Percentiles rank a stretch among this genome's conserved stretches.
Evolutionary conservation across 2,329 filamentous ascomycete genomes (phyloP).

Genomic region (Chlorencoelia australis): DNA sequence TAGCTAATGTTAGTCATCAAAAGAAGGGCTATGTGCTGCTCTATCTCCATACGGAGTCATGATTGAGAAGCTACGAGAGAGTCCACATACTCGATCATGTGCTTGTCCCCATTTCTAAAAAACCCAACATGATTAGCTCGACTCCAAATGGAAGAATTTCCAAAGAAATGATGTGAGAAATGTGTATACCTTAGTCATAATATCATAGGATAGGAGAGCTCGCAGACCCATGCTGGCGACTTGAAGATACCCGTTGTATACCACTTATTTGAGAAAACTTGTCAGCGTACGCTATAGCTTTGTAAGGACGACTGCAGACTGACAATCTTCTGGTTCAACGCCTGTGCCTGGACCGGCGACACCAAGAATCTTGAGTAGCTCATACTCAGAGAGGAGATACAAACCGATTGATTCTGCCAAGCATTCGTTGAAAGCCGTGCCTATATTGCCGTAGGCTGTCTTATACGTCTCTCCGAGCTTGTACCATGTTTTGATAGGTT

Average conservation of each 20-base stretch:
- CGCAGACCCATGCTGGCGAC: slow-evolving; percentile 33
- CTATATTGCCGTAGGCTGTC: slow-evolving; percentile 46
- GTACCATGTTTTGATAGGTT: slow-evolving; percentile 48
- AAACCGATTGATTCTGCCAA: slow-evolving; percentile 33
- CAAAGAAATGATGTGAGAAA: neutral
- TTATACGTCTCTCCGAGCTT: slow-evolving; percentile 55
- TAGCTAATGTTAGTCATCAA: too few species aligned
- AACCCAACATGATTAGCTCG: too few species aligned
- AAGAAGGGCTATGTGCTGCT: too few species aligned
- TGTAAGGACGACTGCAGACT: slow-evolving; percentile 9
- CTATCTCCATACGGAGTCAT: too few species aligned
- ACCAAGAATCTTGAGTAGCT: slow-evolving; percentile 35
- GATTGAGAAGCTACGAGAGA: too few species aligned
- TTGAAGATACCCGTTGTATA: slow-evolving; percentile 27
- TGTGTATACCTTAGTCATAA: slow-evolving; percentile 22
- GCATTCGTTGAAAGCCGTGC: slow-evolving; percentile 51
- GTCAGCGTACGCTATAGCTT: too few species aligned
- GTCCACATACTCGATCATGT: slow-evolving; percentile 29
- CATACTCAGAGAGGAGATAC: slow-evolving; percentile 34
- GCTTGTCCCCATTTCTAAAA: slow-evolving; percentile 35
- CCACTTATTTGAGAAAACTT: slow-evolving; percentile 25
- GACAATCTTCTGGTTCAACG: slow-evolving; percentile 32
- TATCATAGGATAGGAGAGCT: slow-evolving; percentile 31
- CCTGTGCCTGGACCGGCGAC: slow-evolving; percentile 27
- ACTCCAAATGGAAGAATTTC: too few species aligned